A percentile compares a stretch with the other conserved stretches of the same genome.
Conservation (phyloP, 345 rosid genomes). For the Reutealis trisperma region DNA sequence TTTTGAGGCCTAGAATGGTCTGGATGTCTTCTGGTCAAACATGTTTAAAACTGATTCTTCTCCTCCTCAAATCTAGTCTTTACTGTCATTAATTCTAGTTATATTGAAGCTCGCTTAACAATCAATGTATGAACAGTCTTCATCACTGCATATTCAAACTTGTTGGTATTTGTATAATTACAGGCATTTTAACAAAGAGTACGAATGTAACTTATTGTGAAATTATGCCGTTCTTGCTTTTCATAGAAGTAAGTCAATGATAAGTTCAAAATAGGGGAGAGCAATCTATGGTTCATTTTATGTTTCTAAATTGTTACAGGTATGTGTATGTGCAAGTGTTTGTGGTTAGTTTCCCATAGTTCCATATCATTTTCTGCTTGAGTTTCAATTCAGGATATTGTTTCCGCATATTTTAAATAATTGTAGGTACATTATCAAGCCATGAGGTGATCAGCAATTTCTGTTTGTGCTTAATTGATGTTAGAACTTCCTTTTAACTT, state of each 20-base stretch:
- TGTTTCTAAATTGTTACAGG: neutral
- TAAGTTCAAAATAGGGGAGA: neutral
- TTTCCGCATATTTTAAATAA: neutral
- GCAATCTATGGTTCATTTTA: neutral
- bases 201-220: neutral
- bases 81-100: neutral
- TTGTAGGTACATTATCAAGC: neutral
- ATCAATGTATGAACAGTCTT: neutral
- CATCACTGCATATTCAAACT: too few relatives aligned
- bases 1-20: neutral
- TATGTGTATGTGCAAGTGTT: neutral
- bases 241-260: neutral
- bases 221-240: neutral
- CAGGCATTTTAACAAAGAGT: neutral
- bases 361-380: neutral
- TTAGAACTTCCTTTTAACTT: neutral
- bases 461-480: neutral
- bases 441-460: neutral
- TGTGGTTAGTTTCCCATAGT: neutral
- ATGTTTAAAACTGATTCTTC: neutral
- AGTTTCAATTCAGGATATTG: neutral
- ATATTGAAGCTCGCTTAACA: neutral
- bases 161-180: too few relatives aligned
- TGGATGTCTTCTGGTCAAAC: neutral
- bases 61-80: neutral